Base-by-base conservation (phyloP, 192 early-diverging fungal species). In the Allomyces arbusculus region DNA sequence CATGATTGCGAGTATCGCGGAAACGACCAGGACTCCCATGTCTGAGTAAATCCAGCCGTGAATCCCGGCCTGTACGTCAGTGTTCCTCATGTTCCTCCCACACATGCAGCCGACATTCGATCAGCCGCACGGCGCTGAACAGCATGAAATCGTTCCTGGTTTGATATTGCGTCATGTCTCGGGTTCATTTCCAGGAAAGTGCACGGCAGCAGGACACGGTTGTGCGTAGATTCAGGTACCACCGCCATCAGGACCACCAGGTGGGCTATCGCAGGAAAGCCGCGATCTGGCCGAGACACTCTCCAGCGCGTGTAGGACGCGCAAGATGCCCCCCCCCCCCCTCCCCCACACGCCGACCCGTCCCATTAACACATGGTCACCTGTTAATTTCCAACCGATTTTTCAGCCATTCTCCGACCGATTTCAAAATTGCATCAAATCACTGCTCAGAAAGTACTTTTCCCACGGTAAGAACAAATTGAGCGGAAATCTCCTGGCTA, bases 171-270 rank as follows among this genome's bases (percentile, higher is more conserved):
- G 9, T 44, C 64, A 7, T 65, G 28, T 12, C 19, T 65, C 24
- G 64, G 64, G 28, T 65, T 33, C 64, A 65, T 28, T 3, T 65
- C 64, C 2, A 65, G 19, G 26, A 65, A 65, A 12, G 4, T 33
- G 25, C 28, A 44, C 64, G 44, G 44, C 64, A 10, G 28, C 64
- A 25, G 63, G 4, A 23, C 19, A 3, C 26, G 8, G 23, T 10
- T 1, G n/a, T 1, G 10, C 16, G 1, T 20, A 1, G 22, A 7
- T 33, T 43, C 64, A 10, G 19, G 19, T 20, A 9, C 22, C 44
- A 3, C 24, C 9, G 64, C 45, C 2, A 10, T 1, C 12, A 16
- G 2, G 7, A 19, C 10, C 45, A 10, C 19, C 19, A 10, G 45
- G 45, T 16, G 10, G 2, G 12, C 10, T 1, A 19, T 4, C 12